Percentiles rank a stretch among this genome's conserved stretches.
These are phyloP conservation scores for Pseudopyricularia cyperi DNA, from an alignment of 2,329 filamentous ascomycete species.

Conservation along the genomic window DNA sequence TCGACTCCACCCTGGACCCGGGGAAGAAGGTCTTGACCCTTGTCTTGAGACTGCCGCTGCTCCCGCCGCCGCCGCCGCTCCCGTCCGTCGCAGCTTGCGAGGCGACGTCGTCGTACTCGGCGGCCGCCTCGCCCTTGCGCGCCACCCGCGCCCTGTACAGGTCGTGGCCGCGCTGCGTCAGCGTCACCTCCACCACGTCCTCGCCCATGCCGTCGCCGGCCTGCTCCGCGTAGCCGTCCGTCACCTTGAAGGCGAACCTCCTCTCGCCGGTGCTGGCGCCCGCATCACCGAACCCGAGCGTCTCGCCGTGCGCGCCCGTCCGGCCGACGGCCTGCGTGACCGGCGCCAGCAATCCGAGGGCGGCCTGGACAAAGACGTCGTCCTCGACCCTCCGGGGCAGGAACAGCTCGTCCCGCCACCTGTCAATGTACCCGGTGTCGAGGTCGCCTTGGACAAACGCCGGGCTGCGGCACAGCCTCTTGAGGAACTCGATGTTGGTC, in stretches of 20 bases:
- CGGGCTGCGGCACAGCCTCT: constrained; percentile 66
- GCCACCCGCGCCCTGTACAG: constrained; percentile 32
- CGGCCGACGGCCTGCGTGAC: constrained; percentile 17
- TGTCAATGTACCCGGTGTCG: constrained; percentile 93
- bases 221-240: constrained; percentile 47
- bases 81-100: constrained; percentile 10
- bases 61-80: no score
- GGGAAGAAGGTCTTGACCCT: constrained; percentile 66
- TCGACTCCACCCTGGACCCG: constrained; percentile 65
- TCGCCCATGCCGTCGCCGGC: constrained; percentile 30
- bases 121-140: constrained; percentile 23
- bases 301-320: constrained; percentile 29
- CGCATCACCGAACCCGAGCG: constrained; percentile 40
- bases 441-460: constrained; percentile 81
- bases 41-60: constrained; percentile 12
- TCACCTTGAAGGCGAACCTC: constrained; percentile 36
- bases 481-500: constrained; percentile 96
- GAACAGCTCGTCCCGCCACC: constrained; percentile 73
- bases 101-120: constrained; percentile 29
- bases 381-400: constrained; percentile 43
- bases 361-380: constrained; percentile 78
- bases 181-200: constrained; percentile 40
- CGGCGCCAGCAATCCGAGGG: constrained; percentile 54
- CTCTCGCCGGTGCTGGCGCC: constrained; percentile 26
- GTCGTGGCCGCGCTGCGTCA: constrained; percentile 33